phyloP scores from a whole-genome alignment of 2,329 filamentous ascomycete genomes.

The Verticillium albo-atrum region DNA sequence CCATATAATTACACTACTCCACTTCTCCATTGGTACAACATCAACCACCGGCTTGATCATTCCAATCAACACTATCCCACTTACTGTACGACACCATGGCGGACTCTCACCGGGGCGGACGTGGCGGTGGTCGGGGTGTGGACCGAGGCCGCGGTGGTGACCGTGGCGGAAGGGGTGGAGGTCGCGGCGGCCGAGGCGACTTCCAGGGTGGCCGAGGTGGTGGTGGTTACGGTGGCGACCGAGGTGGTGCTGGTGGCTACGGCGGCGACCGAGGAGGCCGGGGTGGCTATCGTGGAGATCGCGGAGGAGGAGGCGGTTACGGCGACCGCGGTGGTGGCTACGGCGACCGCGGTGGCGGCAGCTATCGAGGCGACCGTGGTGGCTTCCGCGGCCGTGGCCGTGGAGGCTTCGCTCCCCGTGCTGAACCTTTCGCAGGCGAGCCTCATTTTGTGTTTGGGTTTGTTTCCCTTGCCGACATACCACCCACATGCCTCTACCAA shows the following conservation, averaged over 20 bases:
- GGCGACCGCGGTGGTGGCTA: constrained; percentile 10
- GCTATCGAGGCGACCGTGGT: constrained; percentile 7
- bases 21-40: no score
- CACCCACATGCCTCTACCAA: constrained; percentile 4
- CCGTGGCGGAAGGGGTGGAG: background rate
- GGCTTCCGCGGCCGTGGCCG: no score
- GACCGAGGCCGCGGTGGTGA: constrained; percentile 14
- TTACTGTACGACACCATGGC: background rate
- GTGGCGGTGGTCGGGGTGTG: constrained; percentile 13
- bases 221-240: background rate
- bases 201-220: background rate
- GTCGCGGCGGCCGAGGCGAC: constrained; percentile 1
- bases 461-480: constrained; percentile 9
- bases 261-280: constrained; percentile 2
- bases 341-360: constrained; percentile 12
- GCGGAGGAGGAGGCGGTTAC: constrained; percentile 10
- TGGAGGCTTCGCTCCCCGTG: constrained; percentile 1
- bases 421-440: constrained; percentile 13
- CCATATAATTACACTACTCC: no score
- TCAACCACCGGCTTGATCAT: background rate
- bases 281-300: constrained; percentile 3
- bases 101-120: constrained; percentile 5
- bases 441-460: constrained; percentile 6
- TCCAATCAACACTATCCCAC: background rate
- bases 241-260: constrained; percentile 1